These are phyloP conservation scores for Globisporangium alternatum DNA, from an alignment of 352 stramenopile genomes.

Conservation along the genomic window DNA sequence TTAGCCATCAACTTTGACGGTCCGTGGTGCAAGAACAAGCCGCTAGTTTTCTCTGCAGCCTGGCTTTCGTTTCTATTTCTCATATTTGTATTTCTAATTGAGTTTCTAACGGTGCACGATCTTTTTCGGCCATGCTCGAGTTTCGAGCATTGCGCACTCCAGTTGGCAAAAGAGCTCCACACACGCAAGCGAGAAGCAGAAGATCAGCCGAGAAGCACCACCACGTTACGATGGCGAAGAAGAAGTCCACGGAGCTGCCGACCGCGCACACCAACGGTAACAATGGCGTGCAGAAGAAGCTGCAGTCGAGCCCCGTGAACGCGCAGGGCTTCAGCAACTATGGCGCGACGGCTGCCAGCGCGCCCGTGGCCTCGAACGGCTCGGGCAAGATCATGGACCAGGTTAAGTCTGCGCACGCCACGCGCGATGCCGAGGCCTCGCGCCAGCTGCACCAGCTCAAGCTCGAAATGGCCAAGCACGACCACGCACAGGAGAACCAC, in stretches of 20 bases:
- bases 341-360: conserved; percentile 22
- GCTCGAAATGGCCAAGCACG: conserved; percentile 48
- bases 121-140: conserved; percentile 3
- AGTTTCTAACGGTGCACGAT: not conserved
- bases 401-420: conserved; percentile 51
- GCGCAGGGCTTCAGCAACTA: conserved; percentile 39
- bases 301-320: conserved; percentile 21
- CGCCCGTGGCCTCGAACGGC: not conserved
- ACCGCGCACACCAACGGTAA: conserved; percentile 7
- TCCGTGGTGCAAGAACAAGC: too few relatives aligned
- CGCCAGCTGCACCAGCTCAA: conserved; percentile 68
- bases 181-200: not conserved
- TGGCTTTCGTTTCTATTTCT: too few relatives aligned
- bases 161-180: conserved; percentile 13
- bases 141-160: not conserved
- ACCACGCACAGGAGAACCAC: conserved; percentile 74
- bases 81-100: too few relatives aligned
- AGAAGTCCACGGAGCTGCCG: conserved; percentile 4
- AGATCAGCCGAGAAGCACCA: not conserved
- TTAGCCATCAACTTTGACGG: too few relatives aligned
- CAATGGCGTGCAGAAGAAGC: conserved; percentile 4
- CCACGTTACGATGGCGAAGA: conserved; percentile 13
- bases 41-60: too few relatives aligned
- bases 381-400: conserved; percentile 45
- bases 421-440: conserved; percentile 48